Base-by-base conservation (phyloP, 1,284 basidiomycete genomes). In the Austroboletus niveus region DNA sequence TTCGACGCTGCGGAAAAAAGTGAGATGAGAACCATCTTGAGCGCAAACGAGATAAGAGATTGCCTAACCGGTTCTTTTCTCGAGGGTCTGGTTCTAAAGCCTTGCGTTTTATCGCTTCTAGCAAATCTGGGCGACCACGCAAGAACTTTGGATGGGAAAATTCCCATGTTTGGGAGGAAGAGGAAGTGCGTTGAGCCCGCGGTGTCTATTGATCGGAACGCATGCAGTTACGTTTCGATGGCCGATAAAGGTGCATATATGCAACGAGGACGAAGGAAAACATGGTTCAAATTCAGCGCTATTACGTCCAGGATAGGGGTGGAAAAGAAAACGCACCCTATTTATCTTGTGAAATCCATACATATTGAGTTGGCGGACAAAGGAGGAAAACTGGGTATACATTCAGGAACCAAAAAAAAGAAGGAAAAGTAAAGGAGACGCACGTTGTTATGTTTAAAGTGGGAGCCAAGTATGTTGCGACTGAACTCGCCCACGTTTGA, bases 311-410 rank as follows among this genome's bases (percentile, higher is more conserved):
- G 49, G 36, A 50, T 34, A 50, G 4, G 39, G 46, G 30, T 57
- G 44, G 39, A 35, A 17, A 52, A 69, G 39, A 35, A 17, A 52
- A 69, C 74, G 60, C 51, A 89, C 85, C 69, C 87, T 77, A 68
- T 90, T 90, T 69, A 89, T 89, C 72, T 90, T 90, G 71, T 89
- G 87, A 69, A 89, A 89, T 47, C 87, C 89, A 59, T 91, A 92
- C 91, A 94, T 94, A 72, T 94, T 94, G 48, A 94, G 78, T 66
- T 94, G 92, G 48, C 91, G 84, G 46, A 94, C 90, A 68, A 94
- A 94, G 62, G 86, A 89, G 27, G 89, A 91, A 69, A 93, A 94
- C 87, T 94, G 40, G n/a, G 47, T 39, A 47, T 52, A 55, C 44
- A 48, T 47, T 60, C 45, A 51, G 43, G 51, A 48, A 49, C 30